A percentile compares a stretch with the other conserved stretches of the same genome.
Conservation (phyloP, 495 filamentous ascomycete genomes). For the Thermothielavioides terrestris region DNA sequence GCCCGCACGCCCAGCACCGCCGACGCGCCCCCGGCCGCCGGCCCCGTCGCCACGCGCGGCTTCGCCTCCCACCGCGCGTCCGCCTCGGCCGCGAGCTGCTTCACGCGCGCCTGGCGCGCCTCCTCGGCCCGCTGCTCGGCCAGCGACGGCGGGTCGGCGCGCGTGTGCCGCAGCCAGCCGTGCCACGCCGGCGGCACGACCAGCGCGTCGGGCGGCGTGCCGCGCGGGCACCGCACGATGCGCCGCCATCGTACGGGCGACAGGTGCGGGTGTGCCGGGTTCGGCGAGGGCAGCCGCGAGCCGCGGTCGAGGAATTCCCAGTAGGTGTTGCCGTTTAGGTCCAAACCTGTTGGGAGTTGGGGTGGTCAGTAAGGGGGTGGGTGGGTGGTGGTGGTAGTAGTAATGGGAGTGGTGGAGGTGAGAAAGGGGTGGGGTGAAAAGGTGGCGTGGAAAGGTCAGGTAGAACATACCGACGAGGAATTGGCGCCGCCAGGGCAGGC, state of each 20-base stretch:
- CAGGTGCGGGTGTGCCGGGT: conserved; percentile 13
- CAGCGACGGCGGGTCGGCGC: conserved; percentile 58
- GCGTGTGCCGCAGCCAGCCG: conserved; percentile 89
- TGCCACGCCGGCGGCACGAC: conserved; percentile 69
- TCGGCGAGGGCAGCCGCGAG: not conserved
- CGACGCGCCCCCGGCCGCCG: not conserved
- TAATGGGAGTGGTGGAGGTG: conserved; percentile 7
- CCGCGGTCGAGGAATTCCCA: conserved; percentile 78
- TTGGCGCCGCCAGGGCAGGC: conserved; percentile 76
- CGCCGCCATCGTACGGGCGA: conserved; percentile 33
- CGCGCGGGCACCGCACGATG: conserved; percentile 60
- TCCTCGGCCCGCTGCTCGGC: conserved; percentile 67
- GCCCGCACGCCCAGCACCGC: not conserved
- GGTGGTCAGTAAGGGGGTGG: not conserved
- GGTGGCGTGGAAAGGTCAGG: too few species aligned
- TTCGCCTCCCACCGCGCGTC: conserved; percentile 84
- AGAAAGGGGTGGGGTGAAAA: not conserved
- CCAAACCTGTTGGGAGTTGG: conserved; percentile 50
- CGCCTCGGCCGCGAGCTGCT: conserved; percentile 63
- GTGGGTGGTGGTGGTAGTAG: not conserved
- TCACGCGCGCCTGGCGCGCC: conserved; percentile 57
- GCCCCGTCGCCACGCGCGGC: conserved; percentile 24
- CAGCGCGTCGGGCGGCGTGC: conserved; percentile 60
- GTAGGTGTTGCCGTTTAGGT: conserved; percentile 84
- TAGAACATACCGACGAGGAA: conserved; percentile 75